A percentile compares a stretch with the other conserved stretches of the same genome.
Conservation (phyloP, 75 land plant genomes). For the Picea sitchensis region DNA sequence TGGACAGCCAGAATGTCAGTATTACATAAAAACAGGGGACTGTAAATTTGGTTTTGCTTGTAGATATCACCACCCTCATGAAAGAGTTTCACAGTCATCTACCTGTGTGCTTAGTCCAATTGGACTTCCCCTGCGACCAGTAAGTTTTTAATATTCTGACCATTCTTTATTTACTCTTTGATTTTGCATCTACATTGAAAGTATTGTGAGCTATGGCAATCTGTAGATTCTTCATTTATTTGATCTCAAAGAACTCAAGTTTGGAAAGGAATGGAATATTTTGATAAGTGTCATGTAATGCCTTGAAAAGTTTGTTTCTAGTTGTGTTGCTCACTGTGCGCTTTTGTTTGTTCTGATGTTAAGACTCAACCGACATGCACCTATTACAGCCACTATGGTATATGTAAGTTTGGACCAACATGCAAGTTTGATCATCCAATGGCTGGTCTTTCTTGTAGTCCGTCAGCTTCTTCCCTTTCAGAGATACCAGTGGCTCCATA, state of each 20-base stretch:
- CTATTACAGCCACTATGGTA: constrained; percentile 58
- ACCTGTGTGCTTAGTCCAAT: constrained; percentile 40
- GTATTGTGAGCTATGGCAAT: neutral
- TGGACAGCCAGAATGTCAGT: constrained; percentile 69
- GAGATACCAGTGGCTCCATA: constrained; percentile 31
- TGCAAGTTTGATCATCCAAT: constrained; percentile 77
- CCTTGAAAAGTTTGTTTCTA: neutral
- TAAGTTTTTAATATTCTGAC: constrained; percentile 16
- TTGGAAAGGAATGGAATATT: neutral
- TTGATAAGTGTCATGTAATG: neutral
- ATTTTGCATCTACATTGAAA: neutral
- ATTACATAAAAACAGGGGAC: constrained; percentile 77
- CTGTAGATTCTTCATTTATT: neutral
- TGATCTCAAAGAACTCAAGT: neutral
- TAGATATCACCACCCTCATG: constrained; percentile 42
- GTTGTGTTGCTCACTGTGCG: neutral
- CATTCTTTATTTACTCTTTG: neutral
- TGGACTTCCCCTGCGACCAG: constrained; percentile 67
- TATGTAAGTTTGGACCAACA: constrained; percentile 86
- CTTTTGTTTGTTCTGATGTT: neutral
- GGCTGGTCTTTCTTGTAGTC: constrained; percentile 29
- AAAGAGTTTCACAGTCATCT: constrained; percentile 12
- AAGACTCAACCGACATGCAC: constrained; percentile 63
- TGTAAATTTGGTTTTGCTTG: constrained; percentile 80
- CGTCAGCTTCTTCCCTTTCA: constrained; percentile 38